A percentile compares a stretch with the other conserved stretches of the same genome.
Evolutionary conservation across 2,329 filamentous ascomycete genomes (phyloP).

Genomic region (Blumeria hordei): DNA sequence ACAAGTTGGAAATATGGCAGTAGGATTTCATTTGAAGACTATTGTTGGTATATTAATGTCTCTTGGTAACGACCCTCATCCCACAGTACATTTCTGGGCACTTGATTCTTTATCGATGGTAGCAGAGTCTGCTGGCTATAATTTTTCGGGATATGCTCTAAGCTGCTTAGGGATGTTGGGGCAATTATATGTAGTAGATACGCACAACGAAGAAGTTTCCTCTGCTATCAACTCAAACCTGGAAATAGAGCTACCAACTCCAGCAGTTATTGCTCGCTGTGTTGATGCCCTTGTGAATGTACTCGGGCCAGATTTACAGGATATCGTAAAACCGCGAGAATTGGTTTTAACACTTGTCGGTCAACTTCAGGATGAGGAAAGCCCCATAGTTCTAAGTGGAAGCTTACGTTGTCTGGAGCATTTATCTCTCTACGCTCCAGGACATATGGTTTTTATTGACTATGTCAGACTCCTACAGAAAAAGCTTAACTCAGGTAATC

Average conservation of each 20-base stretch:
- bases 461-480: conserved; percentile 69
- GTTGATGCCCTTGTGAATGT: conserved; percentile 95
- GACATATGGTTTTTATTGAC: conserved; percentile 56
- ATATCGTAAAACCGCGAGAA: conserved; percentile 74
- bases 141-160: conserved; percentile 74
- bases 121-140: conserved; percentile 75
- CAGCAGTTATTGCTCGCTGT: conserved; percentile 62
- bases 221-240: conserved; percentile 72
- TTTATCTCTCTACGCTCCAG: conserved; percentile 72
- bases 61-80: conserved; percentile 82
- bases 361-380: conserved; percentile 57
- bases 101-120: conserved; percentile 69
- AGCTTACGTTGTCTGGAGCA: conserved; percentile 73
- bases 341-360: conserved; percentile 69
- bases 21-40: conserved; percentile 85
- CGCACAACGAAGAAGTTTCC: conserved; percentile 64
- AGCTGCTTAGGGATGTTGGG: conserved; percentile 84
- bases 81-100: conserved; percentile 89
- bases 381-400: conserved; percentile 45
- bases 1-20: conserved; percentile 92
- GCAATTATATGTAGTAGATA: conserved; percentile 76
- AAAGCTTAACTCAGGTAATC: conserved; percentile 45
- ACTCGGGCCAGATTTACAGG: conserved; percentile 80
- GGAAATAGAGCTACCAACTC: conserved; percentile 62
- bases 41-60: conserved; percentile 98